Evolutionary conservation across 164 flowering plant genomes (phyloP).

Genomic region (Kalanchoe fedtschenkoi): DNA sequence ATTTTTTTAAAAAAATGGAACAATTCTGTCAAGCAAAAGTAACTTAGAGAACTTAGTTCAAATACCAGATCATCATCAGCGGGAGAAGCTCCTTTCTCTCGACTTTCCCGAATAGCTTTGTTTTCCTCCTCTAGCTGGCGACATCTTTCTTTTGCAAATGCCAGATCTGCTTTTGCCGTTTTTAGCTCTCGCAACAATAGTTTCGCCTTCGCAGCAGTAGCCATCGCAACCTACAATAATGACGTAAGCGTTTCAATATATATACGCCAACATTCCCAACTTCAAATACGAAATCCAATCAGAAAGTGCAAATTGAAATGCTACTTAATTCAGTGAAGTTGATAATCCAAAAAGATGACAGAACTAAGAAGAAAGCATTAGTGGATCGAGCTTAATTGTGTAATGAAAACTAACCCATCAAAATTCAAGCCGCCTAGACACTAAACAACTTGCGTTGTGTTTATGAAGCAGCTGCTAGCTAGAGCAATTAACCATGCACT

Average conservation of each 20-base stretch:
- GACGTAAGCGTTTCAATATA: conserved; percentile 5
- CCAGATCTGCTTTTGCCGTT: conserved; percentile 85
- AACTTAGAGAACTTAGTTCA: not conserved
- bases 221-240: conserved; percentile 77
- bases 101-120: conserved; percentile 57
- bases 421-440: no score
- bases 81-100: conserved; percentile 60
- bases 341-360: not conserved
- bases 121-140: conserved; percentile 96
- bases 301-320: no score
- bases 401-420: no score
- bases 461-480: no score
- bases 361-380: not conserved
- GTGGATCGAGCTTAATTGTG: no score
- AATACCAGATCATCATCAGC: conserved; percentile 88
- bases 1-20: no score
- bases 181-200: conserved; percentile 84
- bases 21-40: not conserved
- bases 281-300: not conserved
- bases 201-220: conserved; percentile 95
- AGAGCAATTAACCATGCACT: no score
- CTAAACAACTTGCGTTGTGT: no score
- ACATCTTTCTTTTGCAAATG: conserved; percentile 90
- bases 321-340: not conserved
- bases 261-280: conserved; percentile 12